A percentile compares a stretch with the other conserved stretches of the same genome.
phyloP scores from a whole-genome alignment of 768 basidiomycete species.

The Pisolithus orientalis region DNA sequence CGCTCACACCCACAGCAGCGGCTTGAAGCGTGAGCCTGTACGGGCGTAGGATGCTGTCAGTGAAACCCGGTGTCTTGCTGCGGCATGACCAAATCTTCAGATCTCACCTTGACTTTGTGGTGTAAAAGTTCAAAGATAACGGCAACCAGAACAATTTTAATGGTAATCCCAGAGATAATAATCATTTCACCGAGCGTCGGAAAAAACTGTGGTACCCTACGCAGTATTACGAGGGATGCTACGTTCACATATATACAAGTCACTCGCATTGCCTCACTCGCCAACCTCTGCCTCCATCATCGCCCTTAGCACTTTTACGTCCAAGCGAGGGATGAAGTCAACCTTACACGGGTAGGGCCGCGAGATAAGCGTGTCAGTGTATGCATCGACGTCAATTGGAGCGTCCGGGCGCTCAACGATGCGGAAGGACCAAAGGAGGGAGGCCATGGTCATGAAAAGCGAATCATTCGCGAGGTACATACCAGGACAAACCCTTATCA shows the following conservation, averaged over 20 bases:
- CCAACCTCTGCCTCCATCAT: conserved; percentile 3
- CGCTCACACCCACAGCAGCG: too few relatives aligned
- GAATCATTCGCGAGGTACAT: conserved; percentile 42
- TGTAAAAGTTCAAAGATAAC: too few relatives aligned
- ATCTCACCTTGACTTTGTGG: too few relatives aligned
- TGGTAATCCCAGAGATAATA: too few relatives aligned
- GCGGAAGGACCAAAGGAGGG: conserved; percentile 57
- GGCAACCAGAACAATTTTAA: too few relatives aligned
- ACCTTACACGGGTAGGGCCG: conserved; percentile 54
- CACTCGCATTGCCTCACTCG: background rate
- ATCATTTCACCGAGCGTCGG: too few relatives aligned
- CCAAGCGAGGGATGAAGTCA: conserved; percentile 42
- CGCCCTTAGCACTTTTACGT: conserved; percentile 8
- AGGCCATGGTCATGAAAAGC: conserved; percentile 54
- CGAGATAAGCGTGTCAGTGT: conserved; percentile 50
- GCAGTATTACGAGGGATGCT: too few relatives aligned
- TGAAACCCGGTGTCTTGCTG: too few relatives aligned
- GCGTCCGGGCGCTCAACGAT: conserved; percentile 39
- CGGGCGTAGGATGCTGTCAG: too few relatives aligned
- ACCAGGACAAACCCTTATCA: conserved; percentile 49
- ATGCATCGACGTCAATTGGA: conserved; percentile 52
- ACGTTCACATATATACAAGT: background rate
- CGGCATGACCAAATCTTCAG: too few relatives aligned
- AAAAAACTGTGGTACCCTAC: too few relatives aligned
- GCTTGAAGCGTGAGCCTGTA: too few relatives aligned